A percentile compares a stretch with the other conserved stretches of the same genome.
Conservation (phyloP, 345 rosid genomes). For the Pseudoturritis turrita region DNA sequence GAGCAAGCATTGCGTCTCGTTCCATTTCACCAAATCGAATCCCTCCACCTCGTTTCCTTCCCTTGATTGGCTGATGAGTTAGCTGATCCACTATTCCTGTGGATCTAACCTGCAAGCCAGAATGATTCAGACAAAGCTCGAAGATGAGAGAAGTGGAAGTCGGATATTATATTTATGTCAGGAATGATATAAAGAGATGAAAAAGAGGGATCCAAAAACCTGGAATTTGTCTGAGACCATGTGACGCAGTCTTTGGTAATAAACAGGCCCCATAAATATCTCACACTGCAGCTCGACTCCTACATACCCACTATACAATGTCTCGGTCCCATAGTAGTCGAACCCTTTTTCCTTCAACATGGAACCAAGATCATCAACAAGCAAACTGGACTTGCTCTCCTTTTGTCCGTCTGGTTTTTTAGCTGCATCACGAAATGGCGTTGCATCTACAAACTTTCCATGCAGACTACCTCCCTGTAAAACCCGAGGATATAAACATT, state of each 20-base stretch:
- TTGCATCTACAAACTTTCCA: constrained; percentile 90
- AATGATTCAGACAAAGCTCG: background rate
- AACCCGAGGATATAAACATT: background rate
- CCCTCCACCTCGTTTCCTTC: constrained; percentile 95
- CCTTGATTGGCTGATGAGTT: constrained; percentile 91
- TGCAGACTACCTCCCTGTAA: constrained; percentile 79
- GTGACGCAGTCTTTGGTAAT: constrained; percentile 96
- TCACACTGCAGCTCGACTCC: constrained; percentile 88
- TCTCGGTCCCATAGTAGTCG: constrained; percentile 78
- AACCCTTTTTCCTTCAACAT: constrained; percentile 66
- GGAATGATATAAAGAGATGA: background rate
- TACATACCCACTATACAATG: constrained; percentile 72
- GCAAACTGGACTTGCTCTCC: constrained; percentile 46
- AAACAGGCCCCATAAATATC: constrained; percentile 94
- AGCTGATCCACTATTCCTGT: constrained; percentile 86
- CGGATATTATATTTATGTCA: background rate
- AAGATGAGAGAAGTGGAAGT: background rate
- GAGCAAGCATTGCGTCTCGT: constrained; percentile 87
- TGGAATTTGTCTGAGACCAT: constrained; percentile 99
- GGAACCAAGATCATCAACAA: constrained; percentile 82
- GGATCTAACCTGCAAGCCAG: constrained; percentile 71
- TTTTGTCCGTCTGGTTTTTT: constrained; percentile 40
- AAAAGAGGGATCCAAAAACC: constrained; percentile 28
- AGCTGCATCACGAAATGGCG: constrained; percentile 68
- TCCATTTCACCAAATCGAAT: constrained; percentile 98